Percentiles rank a stretch among this genome's conserved stretches.
These are phyloP conservation scores for Solanum chmielewskii DNA, from an alignment of 257 asterid genomes.

Conservation along the genomic window DNA sequence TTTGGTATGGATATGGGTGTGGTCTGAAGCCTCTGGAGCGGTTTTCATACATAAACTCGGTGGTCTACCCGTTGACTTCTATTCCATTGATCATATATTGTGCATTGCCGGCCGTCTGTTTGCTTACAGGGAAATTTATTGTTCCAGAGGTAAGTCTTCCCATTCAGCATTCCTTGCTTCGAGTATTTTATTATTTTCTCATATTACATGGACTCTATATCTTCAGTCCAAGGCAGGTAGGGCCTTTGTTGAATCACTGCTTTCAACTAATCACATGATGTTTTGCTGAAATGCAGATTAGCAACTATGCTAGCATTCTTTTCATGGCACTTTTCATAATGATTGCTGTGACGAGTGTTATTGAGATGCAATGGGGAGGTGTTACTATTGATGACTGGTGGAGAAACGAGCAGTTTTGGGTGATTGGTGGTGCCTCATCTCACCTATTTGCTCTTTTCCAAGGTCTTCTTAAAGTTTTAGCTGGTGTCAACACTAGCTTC, in stretches of 20 bases:
- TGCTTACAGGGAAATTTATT: slow-evolving; percentile 83
- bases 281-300: slow-evolving; percentile 43
- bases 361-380: slow-evolving; percentile 95
- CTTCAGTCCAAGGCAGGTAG: background rate
- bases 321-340: slow-evolving; percentile 75
- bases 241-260: background rate
- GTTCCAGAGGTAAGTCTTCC: slow-evolving; percentile 67
- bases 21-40: slow-evolving; percentile 95
- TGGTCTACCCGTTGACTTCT: slow-evolving; percentile 84
- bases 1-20: slow-evolving; percentile 96
- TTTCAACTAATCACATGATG: background rate
- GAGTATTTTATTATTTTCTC: background rate
- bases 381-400: slow-evolving; percentile 81
- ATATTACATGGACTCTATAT: background rate
- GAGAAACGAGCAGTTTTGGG: slow-evolving; percentile 99
- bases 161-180: background rate
- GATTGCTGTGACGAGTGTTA: slow-evolving; percentile 69
- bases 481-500: slow-evolving; percentile 86
- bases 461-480: slow-evolving; percentile 89
- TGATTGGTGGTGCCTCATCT: slow-evolving; percentile 81
- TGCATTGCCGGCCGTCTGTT: slow-evolving; percentile 88
- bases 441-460: slow-evolving; percentile 88
- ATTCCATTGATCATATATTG: slow-evolving; percentile 85
- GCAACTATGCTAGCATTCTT: slow-evolving; percentile 81
- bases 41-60: slow-evolving; percentile 82